These are phyloP conservation scores for Polymyxa betae DNA, from an alignment of 208 protist genomes.

Conservation along the genomic window DNA sequence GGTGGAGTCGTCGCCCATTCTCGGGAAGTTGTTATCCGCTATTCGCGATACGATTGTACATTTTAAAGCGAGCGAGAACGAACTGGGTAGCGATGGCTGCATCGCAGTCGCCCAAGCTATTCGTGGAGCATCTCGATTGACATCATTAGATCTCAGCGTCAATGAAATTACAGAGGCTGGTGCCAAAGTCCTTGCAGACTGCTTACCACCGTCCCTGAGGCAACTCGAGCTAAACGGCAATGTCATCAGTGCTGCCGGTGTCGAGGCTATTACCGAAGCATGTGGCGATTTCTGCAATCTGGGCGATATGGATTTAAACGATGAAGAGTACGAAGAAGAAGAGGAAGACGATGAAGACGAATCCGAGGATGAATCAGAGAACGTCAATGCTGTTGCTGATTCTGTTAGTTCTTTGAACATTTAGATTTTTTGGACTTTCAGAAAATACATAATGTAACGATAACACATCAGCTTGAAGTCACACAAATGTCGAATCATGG, in stretches of 20 bases:
- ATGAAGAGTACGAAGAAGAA: conserved; percentile 13
- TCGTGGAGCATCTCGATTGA: background rate
- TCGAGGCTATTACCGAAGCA: background rate
- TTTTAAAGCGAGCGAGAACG: background rate
- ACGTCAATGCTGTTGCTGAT: background rate
- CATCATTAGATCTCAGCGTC: background rate
- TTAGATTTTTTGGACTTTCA: background rate
- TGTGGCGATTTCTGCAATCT: background rate
- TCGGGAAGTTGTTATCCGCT: background rate
- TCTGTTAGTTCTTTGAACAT: background rate
- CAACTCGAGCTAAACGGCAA: conserved; percentile 43
- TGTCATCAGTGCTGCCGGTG: conserved; percentile 4
- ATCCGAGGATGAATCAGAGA: background rate
- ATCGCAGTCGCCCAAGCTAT: background rate
- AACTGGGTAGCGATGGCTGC: background rate
- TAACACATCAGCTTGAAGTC: background rate
- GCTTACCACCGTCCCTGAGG: background rate
- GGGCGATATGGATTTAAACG: conserved; percentile 50
- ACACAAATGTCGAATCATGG: background rate
- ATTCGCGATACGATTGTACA: background rate
- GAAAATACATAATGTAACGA: background rate
- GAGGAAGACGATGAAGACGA: conserved; percentile 25
- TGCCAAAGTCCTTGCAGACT: background rate
- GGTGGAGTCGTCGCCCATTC: background rate
- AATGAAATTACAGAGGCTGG: conserved; percentile 24